These are phyloP conservation scores for Myriosclerotinia curreyana DNA, from an alignment of 2,329 filamentous ascomycete genomes.

Conservation along the genomic window DNA sequence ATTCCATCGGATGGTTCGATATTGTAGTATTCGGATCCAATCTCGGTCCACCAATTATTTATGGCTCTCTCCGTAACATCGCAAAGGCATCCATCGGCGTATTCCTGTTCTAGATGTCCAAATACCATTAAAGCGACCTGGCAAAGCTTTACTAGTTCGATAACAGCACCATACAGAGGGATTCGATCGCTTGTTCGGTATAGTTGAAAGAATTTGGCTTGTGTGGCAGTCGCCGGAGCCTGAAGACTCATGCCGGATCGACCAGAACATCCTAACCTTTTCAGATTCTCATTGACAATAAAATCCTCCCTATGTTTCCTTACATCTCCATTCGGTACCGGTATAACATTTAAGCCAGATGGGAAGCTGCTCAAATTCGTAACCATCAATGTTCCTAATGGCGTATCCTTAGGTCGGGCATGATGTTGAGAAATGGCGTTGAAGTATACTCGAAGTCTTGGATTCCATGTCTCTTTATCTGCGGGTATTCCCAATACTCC, in stretches of 20 bases:
- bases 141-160: conserved; percentile 87
- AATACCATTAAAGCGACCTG: conserved; percentile 87
- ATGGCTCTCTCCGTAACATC: conserved; percentile 89
- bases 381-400: conserved; percentile 82
- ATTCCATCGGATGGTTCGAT: conserved; percentile 91
- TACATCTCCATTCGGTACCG: conserved; percentile 82
- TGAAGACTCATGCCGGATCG: conserved; percentile 80
- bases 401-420: conserved; percentile 77
- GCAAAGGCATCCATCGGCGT: conserved; percentile 87
- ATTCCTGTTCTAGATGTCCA: conserved; percentile 80
- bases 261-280: conserved; percentile 87
- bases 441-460: conserved; percentile 77
- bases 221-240: conserved; percentile 73
- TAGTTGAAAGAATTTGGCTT: conserved; percentile 87
- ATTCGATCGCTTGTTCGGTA: conserved; percentile 86
- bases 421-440: conserved; percentile 81
- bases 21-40: conserved; percentile 88
- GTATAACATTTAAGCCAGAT: conserved; percentile 86
- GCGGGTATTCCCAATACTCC: conserved; percentile 78
- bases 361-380: conserved; percentile 92
- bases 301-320: conserved; percentile 77
- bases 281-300: conserved; percentile 91
- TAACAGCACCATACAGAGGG: conserved; percentile 71
- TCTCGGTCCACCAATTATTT: conserved; percentile 93
- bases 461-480: conserved; percentile 77